Conservation (phyloP, 2,329 filamentous ascomycete genomes). For the Didymella keratinophila region DNA sequence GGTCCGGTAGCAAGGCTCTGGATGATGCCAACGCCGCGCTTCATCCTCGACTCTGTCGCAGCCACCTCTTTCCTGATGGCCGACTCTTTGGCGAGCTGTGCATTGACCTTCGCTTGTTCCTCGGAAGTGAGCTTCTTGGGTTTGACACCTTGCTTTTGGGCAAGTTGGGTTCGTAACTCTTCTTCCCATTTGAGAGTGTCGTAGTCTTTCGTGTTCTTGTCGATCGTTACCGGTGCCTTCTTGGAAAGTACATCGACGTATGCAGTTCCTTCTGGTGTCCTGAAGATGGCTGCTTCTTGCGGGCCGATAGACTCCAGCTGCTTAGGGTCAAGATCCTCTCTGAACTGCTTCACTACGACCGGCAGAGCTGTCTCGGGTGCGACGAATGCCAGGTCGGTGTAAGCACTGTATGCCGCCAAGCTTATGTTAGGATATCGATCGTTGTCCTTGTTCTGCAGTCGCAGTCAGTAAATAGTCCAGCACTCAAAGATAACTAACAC, state of each 20-base stretch:
- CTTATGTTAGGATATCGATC: constrained; percentile 56
- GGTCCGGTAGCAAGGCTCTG: constrained; percentile 82
- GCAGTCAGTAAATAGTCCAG: constrained; percentile 2
- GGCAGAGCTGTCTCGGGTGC: constrained; percentile 83
- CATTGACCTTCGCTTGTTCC: constrained; percentile 87
- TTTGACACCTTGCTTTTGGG: constrained; percentile 84
- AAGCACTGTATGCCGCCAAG: constrained; percentile 80
- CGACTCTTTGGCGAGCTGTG: constrained; percentile 87
- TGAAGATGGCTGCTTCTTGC: constrained; percentile 90
- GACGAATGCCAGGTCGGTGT: constrained; percentile 92
- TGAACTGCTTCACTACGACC: constrained; percentile 76
- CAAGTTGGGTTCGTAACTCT: constrained; percentile 84
- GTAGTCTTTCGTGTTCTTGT: constrained; percentile 94
- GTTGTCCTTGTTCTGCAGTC: constrained; percentile 33
- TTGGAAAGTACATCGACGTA: constrained; percentile 92
- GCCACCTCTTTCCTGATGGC: constrained; percentile 78
- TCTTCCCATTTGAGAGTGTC: constrained; percentile 97
- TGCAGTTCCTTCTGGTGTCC: constrained; percentile 84
- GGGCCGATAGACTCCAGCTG: constrained; percentile 78
- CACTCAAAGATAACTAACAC: constrained; percentile 32
- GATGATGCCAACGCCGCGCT: constrained; percentile 86
- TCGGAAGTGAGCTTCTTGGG: constrained; percentile 91
- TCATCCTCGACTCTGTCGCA: constrained; percentile 72
- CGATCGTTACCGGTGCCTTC: constrained; percentile 75
- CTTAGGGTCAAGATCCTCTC: constrained; percentile 73